Evolutionary conservation across 148 eudicot genomes (phyloP), one percentile per base, ranked within the genome.

Genomic region (Chenopodium album): DNA sequence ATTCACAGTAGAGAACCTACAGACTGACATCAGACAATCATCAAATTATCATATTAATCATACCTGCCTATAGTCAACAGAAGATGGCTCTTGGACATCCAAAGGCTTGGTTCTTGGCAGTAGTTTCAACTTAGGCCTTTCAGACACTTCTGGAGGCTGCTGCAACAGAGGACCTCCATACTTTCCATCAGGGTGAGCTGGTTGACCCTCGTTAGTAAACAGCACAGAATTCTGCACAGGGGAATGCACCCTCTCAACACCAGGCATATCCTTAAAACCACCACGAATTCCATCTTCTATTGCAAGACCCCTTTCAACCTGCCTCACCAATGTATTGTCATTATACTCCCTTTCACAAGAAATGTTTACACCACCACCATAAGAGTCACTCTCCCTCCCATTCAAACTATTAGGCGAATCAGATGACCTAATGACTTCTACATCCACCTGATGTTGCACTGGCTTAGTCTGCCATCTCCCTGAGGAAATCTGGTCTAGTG

Each of bases 391-490:
- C 23, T 83, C 91, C 80, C 83, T 86, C 60, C 79, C 77, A 73
- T 76, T 71, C 74, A 80, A 63, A 50, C 81, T 82, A 37, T 71
- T 83, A 34, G 91, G 92, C 0, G 86, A 75, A 47, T 88, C 97
- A 32, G 84, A 80, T 44, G 80, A 88, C 78, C 87, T 86, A 83
- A 92, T 84, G 31, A 85, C 88, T 86, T 91, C 95, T 48, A 88
- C 83, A 88, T 94, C 94, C 20, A 81, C 85, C 65, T 20, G 95
- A 67, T 89, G 85, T 81, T 87, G 84, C 77, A 84, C 59, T 2
- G 86, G 84, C 85, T 88, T 94, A 26, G 94, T 91, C 70, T 88
- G 94, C 99, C 99, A 96, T 78, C 98, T 87, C 20, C 99, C 99
- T 7, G 99, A 94, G 19, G 98, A 90, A 54, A 96, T 90, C 88